Evolutionary conservation across 2,329 filamentous ascomycete species (phyloP).

Genomic region (Teratosphaeria gauchensis): DNA sequence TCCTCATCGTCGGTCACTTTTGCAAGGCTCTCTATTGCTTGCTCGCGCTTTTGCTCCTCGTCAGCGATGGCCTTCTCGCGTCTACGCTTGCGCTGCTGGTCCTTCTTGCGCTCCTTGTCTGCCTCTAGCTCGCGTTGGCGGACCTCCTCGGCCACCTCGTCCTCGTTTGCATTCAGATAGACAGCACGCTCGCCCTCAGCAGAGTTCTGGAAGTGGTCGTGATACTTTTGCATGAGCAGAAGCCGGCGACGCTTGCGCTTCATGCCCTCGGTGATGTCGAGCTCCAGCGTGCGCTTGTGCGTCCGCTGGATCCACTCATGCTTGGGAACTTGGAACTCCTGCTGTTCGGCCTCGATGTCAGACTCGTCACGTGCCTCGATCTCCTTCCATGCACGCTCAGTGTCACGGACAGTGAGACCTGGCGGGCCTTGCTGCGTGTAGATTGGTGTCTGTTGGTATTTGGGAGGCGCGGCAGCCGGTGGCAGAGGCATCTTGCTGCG

Average conservation of each 20-base stretch:
- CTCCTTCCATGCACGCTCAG: constrained; percentile 49
- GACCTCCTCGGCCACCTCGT: constrained; percentile 74
- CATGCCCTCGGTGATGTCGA: constrained; percentile 52
- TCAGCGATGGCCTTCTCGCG: constrained; percentile 90
- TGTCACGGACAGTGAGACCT: constrained; percentile 34
- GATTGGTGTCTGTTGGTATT: constrained; percentile 3
- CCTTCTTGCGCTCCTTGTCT: constrained; percentile 98
- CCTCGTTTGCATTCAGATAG: constrained; percentile 67
- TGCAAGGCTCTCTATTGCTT: constrained; percentile 67
- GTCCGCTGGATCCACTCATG: constrained; percentile 44
- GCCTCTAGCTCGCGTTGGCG: constrained; percentile 82
- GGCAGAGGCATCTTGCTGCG: constrained; percentile 2
- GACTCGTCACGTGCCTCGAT: constrained; percentile 55
- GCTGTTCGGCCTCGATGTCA: constrained; percentile 48
- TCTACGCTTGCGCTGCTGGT: constrained; percentile 95
- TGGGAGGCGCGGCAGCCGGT: not conserved
- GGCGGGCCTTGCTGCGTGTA: constrained; percentile 24
- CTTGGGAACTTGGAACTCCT: constrained; percentile 42
- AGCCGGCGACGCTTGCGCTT: constrained; percentile 58
- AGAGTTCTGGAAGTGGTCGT: constrained; percentile 55
- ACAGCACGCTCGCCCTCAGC: constrained; percentile 63
- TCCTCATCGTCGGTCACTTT: constrained; percentile 75
- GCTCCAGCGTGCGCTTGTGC: constrained; percentile 59
- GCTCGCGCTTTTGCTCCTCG: constrained; percentile 72
- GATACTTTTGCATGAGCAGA: constrained; percentile 46